Base-by-base conservation (phyloP, 192 early-diverging fungal species). In the Backusella tarrabulga region DNA sequence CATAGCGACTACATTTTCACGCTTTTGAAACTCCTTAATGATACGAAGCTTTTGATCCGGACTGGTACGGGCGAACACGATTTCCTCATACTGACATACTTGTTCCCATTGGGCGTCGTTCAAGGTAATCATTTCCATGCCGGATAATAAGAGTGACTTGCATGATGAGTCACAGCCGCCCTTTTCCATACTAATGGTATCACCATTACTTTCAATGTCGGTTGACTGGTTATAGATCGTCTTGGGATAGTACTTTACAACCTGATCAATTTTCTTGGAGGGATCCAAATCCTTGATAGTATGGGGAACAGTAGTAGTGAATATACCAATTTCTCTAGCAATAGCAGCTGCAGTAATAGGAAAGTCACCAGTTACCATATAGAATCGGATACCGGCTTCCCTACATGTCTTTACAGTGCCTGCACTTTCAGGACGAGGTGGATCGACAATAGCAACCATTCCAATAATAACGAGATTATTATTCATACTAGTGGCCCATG, bases 351-450 rank as follows among this genome's bases (percentile, higher is more conserved):
- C 97, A 0, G 95, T 98, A 38, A 87, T 73, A 26, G 87, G 82
- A 72, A 92, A 93, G 77, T 97, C 95, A 63, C 95, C 95, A 32
- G 95, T 96, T 36, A 94, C 92, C 96, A 98, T 96, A 76, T 91
- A 92, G 56, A 98, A 87, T 38, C 93, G 88, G 52, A 96, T 82
- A 41, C 92, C 91, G 7, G 95, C 95, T 26, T 76, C 67, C 44
- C 89, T 88, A 72, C 90, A 90, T 0, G 77, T 85, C 32, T 76
- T 81, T 23, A 98, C 90, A 3, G 92, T 87, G 9, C 85, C 81
- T 3, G 84, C 84, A 56, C 90, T 91, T 79, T 96, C 95, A 26
- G 85, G 81, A 44, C 95, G 90, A 42, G 94, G 95, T 54, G 95
- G 97, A 80, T 97, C 97, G 36, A 91, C 85, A 77, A 98, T 95